Evolutionary conservation across 768 basidiomycete species (phyloP).

Genomic region (Gyrodon lividus): DNA sequence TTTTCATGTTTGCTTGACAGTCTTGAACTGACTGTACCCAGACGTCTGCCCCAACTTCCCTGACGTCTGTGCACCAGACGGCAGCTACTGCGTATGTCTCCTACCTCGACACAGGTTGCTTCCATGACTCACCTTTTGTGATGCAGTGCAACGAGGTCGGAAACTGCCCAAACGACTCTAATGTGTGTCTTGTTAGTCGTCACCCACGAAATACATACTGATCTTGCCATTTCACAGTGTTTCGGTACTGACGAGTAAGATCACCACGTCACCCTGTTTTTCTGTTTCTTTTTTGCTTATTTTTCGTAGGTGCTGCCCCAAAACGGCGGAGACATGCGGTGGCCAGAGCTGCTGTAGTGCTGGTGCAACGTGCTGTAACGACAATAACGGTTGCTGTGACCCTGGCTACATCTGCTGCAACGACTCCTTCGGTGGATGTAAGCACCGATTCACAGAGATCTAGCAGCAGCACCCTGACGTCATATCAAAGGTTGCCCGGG

Average conservation of each 20-base stretch:
- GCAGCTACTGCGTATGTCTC: constrained; percentile 20
- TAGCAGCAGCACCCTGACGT: neutral
- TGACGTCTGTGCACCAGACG: constrained; percentile 13
- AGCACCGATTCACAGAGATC: neutral
- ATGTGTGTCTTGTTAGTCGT: constrained; percentile 3
- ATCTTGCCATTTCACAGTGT: constrained; percentile 10
- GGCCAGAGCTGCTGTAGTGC: constrained; percentile 9
- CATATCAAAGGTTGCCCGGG: constrained; percentile 15
- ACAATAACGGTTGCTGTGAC: constrained; percentile 7
- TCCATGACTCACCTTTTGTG: neutral
- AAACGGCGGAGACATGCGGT: constrained; percentile 10
- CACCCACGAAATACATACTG: neutral
- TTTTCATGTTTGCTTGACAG: neutral
- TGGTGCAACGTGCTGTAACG: constrained; percentile 14
- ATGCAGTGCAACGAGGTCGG: constrained; percentile 8
- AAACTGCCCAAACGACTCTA: constrained; percentile 16
- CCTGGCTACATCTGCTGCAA: constrained; percentile 17
- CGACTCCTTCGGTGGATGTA: constrained; percentile 23
- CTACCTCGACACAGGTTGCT: too few relatives aligned
- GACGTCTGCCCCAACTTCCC: constrained; percentile 23
- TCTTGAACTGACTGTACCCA: neutral
- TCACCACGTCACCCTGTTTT: neutral
- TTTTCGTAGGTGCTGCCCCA: constrained; percentile 18
- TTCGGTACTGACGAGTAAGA: constrained; percentile 5
- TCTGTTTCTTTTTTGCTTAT: neutral